Base-by-base conservation (phyloP, 148 eudicot genomes). In the Camellia sinensis region DNA sequence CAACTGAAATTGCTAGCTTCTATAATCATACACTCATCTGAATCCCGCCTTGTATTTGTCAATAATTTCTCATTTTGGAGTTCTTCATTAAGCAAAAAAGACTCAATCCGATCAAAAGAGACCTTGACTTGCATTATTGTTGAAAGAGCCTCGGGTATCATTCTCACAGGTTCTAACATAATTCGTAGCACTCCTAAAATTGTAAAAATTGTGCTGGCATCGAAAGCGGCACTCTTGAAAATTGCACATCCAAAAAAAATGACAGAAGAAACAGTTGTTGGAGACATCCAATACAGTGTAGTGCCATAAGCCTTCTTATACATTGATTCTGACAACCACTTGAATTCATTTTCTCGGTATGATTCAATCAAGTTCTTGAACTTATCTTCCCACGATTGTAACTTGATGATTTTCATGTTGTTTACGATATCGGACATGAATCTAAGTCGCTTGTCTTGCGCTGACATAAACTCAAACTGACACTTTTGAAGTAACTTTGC, bases 351-450 rank as follows among this genome's bases (percentile, higher is more conserved):
- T 8, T 85, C 83, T 78, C 95, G 78, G 48, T 74, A 75, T 15
- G 89, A 81, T 44, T 87, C 87, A 3, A 87, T 67, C 80, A 87
- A n/a, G 29, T 83, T 75, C 80, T 83, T 87, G 85, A 91, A 91
- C 18, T 90, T 84, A 6, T 83, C 87, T 79, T 92, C 95, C 95
- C 95, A 92, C 4, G 93, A 87, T 66, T 90, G 91, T 78, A 92
- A 77, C 88, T 92, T 92, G 71, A 92, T 88, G 68, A 92, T 84
- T 65, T 88, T 90, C 91, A 92, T 92, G 70, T 79, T 90, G 76
- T 87, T 90, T 10, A 92, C 85, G 29, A 87, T 85, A 66, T 90
- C 95, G 4, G 95, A 89, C 62, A 80, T 86, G 46, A 88, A 80
- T 71, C 90, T 86, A 37, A 92, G 81, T 43, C 95, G 69, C 78